Evolutionary conservation across 2,329 filamentous ascomycete genomes (phyloP).

Genomic region (Leptographium wingfieldii): DNA sequence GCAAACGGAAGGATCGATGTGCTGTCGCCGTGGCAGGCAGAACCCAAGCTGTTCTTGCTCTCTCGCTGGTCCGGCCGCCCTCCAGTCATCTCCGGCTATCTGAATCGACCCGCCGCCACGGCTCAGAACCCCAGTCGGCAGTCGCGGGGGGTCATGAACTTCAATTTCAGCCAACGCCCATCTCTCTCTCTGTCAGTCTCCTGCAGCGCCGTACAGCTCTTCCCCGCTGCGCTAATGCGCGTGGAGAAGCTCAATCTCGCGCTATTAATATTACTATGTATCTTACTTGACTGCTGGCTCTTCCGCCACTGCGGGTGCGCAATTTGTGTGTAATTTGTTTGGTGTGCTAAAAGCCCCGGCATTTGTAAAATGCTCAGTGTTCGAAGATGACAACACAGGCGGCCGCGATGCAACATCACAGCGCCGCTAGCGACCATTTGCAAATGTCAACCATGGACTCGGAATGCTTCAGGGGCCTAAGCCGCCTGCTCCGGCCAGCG

Average conservation of each 20-base stretch:
- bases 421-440: not conserved
- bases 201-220: not conserved
- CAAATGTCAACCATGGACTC: not conserved
- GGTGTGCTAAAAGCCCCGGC: too few relatives aligned
- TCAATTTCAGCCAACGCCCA: too few relatives aligned
- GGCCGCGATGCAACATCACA: too few relatives aligned
- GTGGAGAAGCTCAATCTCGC: not conserved
- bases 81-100: not conserved
- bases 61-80: not conserved
- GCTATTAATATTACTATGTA: not conserved
- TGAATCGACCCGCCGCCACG: constrained; percentile 2
- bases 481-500: not conserved
- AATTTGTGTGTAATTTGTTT: not conserved
- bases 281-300: not conserved
- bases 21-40: too few relatives aligned
- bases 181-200: not conserved
- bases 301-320: not conserved
- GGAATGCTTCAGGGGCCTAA: not conserved
- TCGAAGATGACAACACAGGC: too few relatives aligned
- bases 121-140: not conserved
- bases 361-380: not conserved
- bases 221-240: not conserved
- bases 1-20: not conserved
- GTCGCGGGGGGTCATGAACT: not conserved
- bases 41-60: not conserved